Evolutionary conservation across 805 yeast species (phyloP), one percentile per base, ranked within the genome.

Genomic region (Scheffersomyces spartinae): DNA sequence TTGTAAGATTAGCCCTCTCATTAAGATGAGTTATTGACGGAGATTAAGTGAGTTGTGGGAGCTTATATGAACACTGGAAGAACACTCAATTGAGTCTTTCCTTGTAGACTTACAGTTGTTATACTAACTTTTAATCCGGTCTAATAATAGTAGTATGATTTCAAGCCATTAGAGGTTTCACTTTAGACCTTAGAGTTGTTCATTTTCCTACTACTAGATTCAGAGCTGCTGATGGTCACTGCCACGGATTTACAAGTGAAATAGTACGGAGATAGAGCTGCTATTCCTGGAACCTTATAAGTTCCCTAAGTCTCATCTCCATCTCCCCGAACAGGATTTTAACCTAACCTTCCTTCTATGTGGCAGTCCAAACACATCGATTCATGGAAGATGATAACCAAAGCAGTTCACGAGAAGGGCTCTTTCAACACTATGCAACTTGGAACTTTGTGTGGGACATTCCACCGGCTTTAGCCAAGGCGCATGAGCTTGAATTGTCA

Each of bases 371-470:
- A 52, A 17, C 80, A 73, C 35, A 52, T 55, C n/a, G 40, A 38
- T 11, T 61, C 58, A 3, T 73, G 79, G 76, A 58, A 55, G 33
- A 47, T 53, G 31, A 55, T 71, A 18, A 46, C 46, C 15, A 64
- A 64, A 13, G 55, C 49, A 7, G 61, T 68, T 13, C 78, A 70
- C 38, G 49, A 36, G 2, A 54, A 64, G 32, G 40, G 43, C 13
- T 59, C 74, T 0, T 55, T 45, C 24, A 42, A 60, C 3, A 48
- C 66, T 22, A 40, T 61, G 17, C 81, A 74, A 50, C 33, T 74
- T 15, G 71, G 77, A 75, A 55, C 50, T 8, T 42, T 71, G 15
- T 76, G 76, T 15, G 47, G 71, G 26, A 56, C 48, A 1, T 45
- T 15, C n/a, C 11, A 32, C 34, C 64, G 68, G 10, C 46, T 36